phyloP scores from a whole-genome alignment of 2,329 filamentous ascomycete genomes.

The Cryphonectria radicalis region DNA sequence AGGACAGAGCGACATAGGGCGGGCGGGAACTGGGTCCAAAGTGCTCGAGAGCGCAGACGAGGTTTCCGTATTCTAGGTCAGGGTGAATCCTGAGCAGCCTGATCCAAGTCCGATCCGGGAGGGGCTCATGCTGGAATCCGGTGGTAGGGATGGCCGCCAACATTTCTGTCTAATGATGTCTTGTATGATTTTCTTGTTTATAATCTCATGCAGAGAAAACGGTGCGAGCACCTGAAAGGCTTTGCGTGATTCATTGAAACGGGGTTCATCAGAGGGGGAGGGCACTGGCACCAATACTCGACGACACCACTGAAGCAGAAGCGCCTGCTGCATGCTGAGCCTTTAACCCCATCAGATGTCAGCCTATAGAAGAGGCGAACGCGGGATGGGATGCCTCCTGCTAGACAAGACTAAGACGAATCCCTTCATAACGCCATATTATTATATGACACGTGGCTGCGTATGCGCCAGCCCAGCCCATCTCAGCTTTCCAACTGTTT shows the following conservation, averaged over 20 bases:
- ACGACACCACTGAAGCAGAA: not conserved
- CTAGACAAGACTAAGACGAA: not conserved
- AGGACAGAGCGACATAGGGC: conserved; percentile 18
- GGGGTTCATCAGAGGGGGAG: not conserved
- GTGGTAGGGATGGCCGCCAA: not conserved
- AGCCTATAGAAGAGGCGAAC: not conserved
- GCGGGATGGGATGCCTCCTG: not conserved
- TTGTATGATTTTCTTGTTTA: not conserved
- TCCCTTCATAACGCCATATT: not conserved
- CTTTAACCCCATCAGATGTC: not conserved
- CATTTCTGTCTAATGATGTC: not conserved
- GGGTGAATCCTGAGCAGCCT: conserved; percentile 14
- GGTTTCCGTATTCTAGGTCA: not conserved
- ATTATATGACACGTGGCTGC: not conserved
- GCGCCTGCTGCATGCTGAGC: not conserved
- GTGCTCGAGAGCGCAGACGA: conserved; percentile 9
- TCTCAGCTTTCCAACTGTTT: not conserved
- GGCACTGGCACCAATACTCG: not conserved
- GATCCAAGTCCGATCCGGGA: conserved; percentile 7
- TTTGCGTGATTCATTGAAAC: not conserved
- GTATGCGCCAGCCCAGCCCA: not conserved
- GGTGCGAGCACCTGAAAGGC: not conserved
- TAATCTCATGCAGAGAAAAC: not conserved
- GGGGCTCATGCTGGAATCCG: conserved; percentile 8
- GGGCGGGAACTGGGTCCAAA: conserved; percentile 1